phyloP scores from a whole-genome alignment of 352 stramenopile genomes.

The Phytophthora fragariaefolia region DNA sequence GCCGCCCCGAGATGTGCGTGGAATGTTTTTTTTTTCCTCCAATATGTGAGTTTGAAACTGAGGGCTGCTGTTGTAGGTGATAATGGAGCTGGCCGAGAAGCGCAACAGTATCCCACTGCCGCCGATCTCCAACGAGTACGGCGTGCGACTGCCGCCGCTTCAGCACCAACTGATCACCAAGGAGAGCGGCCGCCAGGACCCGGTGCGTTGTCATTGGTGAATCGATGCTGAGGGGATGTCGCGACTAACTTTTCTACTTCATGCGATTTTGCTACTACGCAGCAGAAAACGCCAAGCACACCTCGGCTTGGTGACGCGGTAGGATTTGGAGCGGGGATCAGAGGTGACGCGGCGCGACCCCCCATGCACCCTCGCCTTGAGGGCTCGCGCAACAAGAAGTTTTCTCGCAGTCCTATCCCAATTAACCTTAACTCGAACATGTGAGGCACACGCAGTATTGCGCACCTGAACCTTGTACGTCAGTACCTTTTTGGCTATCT shows the following conservation, averaged over 20 bases:
- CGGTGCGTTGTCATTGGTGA: slow-evolving; percentile 33
- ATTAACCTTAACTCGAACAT: slow-evolving; percentile 60
- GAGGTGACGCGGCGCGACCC: slow-evolving; percentile 33
- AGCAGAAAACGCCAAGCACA: slow-evolving; percentile 44
- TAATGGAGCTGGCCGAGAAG: slow-evolving; percentile 89
- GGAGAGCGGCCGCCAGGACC: slow-evolving; percentile 70
- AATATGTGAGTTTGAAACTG: slow-evolving; percentile 1
- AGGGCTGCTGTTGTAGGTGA: slow-evolving; percentile 52
- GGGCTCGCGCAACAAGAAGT: slow-evolving; percentile 81
- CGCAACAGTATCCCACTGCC: slow-evolving; percentile 81
- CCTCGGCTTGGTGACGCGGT: slow-evolving; percentile 24
- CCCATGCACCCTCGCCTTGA: slow-evolving; percentile 56
- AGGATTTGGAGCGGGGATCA: slow-evolving; percentile 25
- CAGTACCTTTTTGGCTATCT: neutral
- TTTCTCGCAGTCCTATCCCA: slow-evolving; percentile 65
- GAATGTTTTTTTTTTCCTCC: neutral
- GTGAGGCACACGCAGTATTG: slow-evolving; percentile 1
- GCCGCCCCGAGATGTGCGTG: slow-evolving; percentile 67
- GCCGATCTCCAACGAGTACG: slow-evolving; percentile 84
- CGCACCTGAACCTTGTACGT: too few relatives aligned
- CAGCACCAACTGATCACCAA: slow-evolving; percentile 78
- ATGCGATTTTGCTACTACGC: neutral
- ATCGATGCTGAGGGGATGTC: neutral
- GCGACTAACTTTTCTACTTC: neutral
- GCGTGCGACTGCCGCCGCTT: slow-evolving; percentile 72